phyloP scores from a whole-genome alignment of 345 rosid genomes.

The sweet orange (Citrus sinensis) region DNA sequence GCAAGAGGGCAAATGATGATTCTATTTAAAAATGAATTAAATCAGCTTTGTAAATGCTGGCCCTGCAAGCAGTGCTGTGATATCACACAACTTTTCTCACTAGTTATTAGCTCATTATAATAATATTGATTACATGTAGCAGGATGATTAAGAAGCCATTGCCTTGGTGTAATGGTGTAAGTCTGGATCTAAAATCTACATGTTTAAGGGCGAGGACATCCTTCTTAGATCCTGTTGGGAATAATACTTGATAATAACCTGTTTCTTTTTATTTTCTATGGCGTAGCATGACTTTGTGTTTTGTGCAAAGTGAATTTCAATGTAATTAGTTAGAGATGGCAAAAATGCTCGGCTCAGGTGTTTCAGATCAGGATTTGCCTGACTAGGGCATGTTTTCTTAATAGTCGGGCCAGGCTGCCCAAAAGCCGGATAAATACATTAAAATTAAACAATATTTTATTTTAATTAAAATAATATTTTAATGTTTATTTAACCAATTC shows the following conservation, averaged over 20 bases:
- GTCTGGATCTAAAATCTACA: not conserved
- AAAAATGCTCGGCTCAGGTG: too few relatives aligned
- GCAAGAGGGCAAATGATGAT: not conserved
- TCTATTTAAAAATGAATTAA: not conserved
- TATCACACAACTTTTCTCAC: not conserved
- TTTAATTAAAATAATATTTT: too few relatives aligned
- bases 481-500: too few relatives aligned
- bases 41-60: not conserved
- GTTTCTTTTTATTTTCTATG: not conserved
- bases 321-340: too few relatives aligned
- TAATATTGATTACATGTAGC: not conserved
- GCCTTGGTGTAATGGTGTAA: not conserved
- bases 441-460: too few relatives aligned
- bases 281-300: not conserved
- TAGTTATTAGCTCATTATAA: not conserved
- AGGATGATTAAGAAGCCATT: not conserved
- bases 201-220: not conserved
- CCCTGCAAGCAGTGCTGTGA: not conserved
- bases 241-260: not conserved
- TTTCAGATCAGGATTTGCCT: too few relatives aligned
- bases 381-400: too few relatives aligned
- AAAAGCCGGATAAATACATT: too few relatives aligned
- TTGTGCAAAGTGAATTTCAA: not conserved
- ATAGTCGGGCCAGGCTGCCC: too few relatives aligned
- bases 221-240: not conserved